Evolutionary conservation across 768 basidiomycete species (phyloP), one percentile per base, ranked within the genome.

Genomic region (Rhizopogon vulgaris): DNA sequence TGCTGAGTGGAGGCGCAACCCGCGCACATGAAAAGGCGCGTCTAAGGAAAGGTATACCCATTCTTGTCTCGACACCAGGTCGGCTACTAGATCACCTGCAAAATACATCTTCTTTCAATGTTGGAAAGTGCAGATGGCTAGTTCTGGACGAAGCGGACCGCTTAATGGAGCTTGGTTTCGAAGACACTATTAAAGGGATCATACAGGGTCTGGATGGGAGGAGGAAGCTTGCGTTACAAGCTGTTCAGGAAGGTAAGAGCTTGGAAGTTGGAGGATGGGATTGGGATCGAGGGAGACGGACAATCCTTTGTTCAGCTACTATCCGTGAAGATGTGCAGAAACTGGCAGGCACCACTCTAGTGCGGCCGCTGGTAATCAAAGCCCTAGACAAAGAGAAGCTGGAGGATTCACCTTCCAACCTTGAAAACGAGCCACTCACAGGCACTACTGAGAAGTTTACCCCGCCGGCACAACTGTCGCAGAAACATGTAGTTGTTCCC

Each of bases 91-190:
- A 98, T 65, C 96, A 99, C 63, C 78, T 99, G 37, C 94, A 98
- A 67, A 94, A 95, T 61, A 98, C 96, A 0, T 81, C 89, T 0
- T 86, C 91, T 0, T 92, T 99, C 70, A 85, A 94, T 54, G 80
- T 94, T 51, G 93, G 87, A 48, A 95, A 94, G 71, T 91, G 90
- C 65, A 82, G 90, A 42, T 99, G 95, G 93, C 77, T 99, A 28
- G 85, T 99, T 8, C 81, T 98, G 24, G 96, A 99, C 64, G 96
- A 99, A 72, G 94, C 95, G 6, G 96, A 99, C 69, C 78, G 94
- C 38, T 72, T 99, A 47, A 98, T 98, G 94, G 94, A 98, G 57
- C 82, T 98, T 39, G 96, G 96, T 0, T 99, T 99, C 56, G 94
- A 96, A 66, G 94, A 98, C 63, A 91, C 93, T 0, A 88, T 99